These are phyloP conservation scores for Pseudopyricularia cyperi DNA, from an alignment of 2,329 filamentous ascomycete genomes.

Conservation along the genomic window DNA sequence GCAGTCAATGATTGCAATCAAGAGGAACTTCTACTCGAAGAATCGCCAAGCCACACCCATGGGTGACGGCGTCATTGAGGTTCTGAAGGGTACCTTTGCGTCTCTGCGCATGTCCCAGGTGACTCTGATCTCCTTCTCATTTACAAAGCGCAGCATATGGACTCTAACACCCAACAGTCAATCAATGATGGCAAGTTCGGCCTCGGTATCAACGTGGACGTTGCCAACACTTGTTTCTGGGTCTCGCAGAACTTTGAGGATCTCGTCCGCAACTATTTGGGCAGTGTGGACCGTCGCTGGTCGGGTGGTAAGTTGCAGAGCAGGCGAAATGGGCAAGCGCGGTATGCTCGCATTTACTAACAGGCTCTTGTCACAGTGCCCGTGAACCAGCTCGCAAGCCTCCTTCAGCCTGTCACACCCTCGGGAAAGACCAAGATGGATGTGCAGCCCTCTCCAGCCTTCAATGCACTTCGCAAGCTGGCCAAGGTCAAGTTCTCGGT, in stretches of 20 bases:
- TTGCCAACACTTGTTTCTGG: constrained; percentile 89
- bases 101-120: constrained; percentile 64
- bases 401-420: constrained; percentile 21
- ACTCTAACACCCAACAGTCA: constrained; percentile 10
- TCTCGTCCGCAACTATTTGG: constrained; percentile 17
- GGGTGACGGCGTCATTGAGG: constrained; percentile 1
- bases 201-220: constrained; percentile 77
- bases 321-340: background rate
- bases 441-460: constrained; percentile 31
- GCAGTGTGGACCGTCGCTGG: constrained; percentile 11
- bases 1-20: constrained; percentile 54
- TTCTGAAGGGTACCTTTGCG: constrained; percentile 68
- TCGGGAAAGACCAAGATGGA: constrained; percentile 8
- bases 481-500: constrained; percentile 43
- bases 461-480: constrained; percentile 40
- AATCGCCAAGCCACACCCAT: constrained; percentile 27
- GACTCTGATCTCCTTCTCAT: constrained; percentile 12
- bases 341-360: background rate
- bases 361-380: constrained; percentile 3
- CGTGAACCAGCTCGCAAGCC: constrained; percentile 11
- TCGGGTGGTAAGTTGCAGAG: constrained; percentile 3
- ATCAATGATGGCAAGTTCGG: constrained; percentile 35
- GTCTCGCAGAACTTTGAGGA: constrained; percentile 26
- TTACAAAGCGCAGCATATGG: constrained; percentile 11
- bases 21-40: constrained; percentile 67